Evolutionary conservation across 2,329 filamentous ascomycete species (phyloP).

Genomic region (Ascocoryne sarcoides): DNA sequence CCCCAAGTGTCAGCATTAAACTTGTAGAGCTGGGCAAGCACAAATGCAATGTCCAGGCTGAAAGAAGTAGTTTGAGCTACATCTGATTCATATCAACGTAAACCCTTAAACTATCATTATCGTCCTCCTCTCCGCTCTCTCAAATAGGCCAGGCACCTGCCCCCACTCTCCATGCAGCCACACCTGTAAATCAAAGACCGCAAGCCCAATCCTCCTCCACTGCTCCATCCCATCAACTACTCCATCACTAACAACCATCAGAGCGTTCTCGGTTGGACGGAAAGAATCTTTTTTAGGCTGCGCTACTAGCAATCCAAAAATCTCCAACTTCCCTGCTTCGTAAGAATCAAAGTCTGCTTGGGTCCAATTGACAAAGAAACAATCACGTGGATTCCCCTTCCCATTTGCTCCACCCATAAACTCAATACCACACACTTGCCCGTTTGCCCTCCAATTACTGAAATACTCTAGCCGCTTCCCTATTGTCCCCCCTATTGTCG

Average conservation of each 20-base stretch:
- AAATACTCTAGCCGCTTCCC: no score
- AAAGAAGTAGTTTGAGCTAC: no score
- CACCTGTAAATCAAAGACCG: neutral
- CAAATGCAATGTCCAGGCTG: no score
- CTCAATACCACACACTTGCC: no score
- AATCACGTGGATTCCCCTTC: neutral
- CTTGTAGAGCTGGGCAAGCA: no score
- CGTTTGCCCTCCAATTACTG: no score
- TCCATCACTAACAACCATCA: neutral
- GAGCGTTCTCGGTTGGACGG: neutral
- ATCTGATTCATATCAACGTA: no score
- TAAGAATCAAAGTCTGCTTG: neutral
- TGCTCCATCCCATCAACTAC: neutral
- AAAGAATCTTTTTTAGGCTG: neutral
- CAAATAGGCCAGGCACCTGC: neutral
- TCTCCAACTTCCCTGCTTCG: neutral
- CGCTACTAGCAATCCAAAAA: neutral
- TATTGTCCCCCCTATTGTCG: neutral
- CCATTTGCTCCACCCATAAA: neutral
- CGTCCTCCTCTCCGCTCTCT: neutral
- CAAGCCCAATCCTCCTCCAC: neutral
- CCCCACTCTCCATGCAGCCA: neutral
- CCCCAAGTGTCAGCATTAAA: no score
- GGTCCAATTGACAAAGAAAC: neutral
- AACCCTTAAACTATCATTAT: neutral